Percentiles rank a stretch among this genome's conserved stretches.
These are phyloP conservation scores for Biscogniauxia mediterranea DNA, from an alignment of 2,329 filamentous ascomycete genomes.

Conservation along the genomic window DNA sequence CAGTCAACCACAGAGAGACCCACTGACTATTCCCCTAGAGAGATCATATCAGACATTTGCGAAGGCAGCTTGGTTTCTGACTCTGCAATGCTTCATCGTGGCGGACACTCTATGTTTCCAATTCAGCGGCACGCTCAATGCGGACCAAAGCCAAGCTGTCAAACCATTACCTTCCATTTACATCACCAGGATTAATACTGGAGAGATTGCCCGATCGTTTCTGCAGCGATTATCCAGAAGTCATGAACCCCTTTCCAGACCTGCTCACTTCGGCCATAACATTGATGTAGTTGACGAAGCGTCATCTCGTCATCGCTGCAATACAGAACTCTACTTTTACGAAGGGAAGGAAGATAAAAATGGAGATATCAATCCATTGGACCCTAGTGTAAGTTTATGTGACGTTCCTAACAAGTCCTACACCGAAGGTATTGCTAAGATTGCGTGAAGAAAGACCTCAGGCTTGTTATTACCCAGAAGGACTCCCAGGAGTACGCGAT, in stretches of 20 bases:
- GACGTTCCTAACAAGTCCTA: neutral
- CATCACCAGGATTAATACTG: slow-evolving; percentile 13
- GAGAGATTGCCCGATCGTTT: slow-evolving; percentile 12
- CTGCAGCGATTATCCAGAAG: slow-evolving; percentile 11
- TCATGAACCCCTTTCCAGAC: neutral
- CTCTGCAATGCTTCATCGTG: slow-evolving; percentile 18
- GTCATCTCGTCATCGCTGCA: slow-evolving; percentile 16
- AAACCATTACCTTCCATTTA: slow-evolving; percentile 8
- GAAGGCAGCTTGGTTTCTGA: slow-evolving; percentile 17
- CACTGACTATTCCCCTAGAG: neutral
- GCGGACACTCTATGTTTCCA: slow-evolving; percentile 20
- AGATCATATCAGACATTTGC: slow-evolving; percentile 9
- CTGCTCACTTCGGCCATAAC: slow-evolving; percentile 5
- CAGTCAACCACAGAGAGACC: slow-evolving; percentile 4
- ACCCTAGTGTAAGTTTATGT: slow-evolving; percentile 7
- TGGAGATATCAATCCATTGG: neutral
- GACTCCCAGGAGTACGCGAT: slow-evolving; percentile 4
- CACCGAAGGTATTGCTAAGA: neutral
- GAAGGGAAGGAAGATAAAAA: slow-evolving; percentile 1
- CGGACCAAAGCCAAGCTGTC: neutral
- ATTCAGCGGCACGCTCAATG: slow-evolving; percentile 8
- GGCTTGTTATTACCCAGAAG: slow-evolving; percentile 7
- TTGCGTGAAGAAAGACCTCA: slow-evolving; percentile 8
- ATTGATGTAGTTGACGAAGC: slow-evolving; percentile 12
- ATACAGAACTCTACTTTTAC: slow-evolving; percentile 13